Base-by-base conservation (phyloP, 257 asterid genomes). In the Nyctanthes arbortristis region DNA sequence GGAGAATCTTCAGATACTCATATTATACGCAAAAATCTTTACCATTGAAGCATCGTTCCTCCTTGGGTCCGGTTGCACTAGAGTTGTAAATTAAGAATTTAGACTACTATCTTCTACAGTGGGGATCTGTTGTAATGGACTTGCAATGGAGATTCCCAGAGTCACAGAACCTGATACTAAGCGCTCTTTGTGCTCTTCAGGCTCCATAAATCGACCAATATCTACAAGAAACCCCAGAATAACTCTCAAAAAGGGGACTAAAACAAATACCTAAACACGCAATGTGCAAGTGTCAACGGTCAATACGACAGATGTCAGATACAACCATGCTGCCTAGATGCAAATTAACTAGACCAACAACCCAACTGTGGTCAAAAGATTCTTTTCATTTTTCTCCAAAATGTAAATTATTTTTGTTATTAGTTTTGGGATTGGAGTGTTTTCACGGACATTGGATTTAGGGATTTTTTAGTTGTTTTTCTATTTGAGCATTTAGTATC, bases 191-290 rank as follows among this genome's bases (percentile, higher is more conserved):
- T 58, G 66, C 69, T 73, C 78, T 71, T 61, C 81, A 77, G 77
- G 79, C 74, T 84, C 94, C 88, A 76, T 49, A 72, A 33, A 71
- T 68, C 63, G 75, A 77, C 52, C 47, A 61, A 58, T 29, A 77
- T 82, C 95, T 89, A 84, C 84, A 85, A 81, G 63, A 65, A 67
- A 62, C 56, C 55, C 58, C 63, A 36, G 67, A 22, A 63, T 22
- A 66, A 62, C 43, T 47, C 64, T 65, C 62, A 77, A 68, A 64
- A 57, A 75, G 68, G 67, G 67, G 67, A 61, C 73, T 73, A 76
- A 58, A 54, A 40, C 66, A 66, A 82, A 61, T 75, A 71, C 61
- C 73, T 59, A 45, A 62, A 72, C 77, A 69, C n/a, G n/a, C n/a
- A n/a, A n/a, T n/a, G n/a, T n/a, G n/a, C n/a, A n/a, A n/a, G n/a